A percentile compares a stretch with the other conserved stretches of the same genome.
phyloP scores from a whole-genome alignment of 1,284 basidiomycete species.

The Lignosus rhinocerotis region DNA sequence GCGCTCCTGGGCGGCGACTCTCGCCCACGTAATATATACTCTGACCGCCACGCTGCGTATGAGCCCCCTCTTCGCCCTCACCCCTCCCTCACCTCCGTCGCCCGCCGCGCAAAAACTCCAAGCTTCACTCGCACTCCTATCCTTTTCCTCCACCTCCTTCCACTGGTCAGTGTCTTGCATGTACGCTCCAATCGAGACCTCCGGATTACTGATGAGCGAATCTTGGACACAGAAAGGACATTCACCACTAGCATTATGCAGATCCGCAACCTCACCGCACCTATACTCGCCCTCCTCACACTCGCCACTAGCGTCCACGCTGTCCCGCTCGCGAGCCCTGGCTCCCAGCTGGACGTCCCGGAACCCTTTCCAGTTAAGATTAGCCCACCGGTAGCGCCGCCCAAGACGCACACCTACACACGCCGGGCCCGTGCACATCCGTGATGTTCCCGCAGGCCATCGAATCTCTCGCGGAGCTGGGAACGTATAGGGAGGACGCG shows the following conservation, averaged over 20 bases:
- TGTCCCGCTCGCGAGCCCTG: not conserved
- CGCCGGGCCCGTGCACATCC: not conserved
- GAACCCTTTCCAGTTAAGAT: not conserved
- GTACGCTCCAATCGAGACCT: not conserved
- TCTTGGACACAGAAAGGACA: not conserved
- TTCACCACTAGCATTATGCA: slow-evolving; percentile 24
- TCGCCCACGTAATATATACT: not conserved
- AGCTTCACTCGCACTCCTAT: not conserved
- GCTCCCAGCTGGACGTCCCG: not conserved
- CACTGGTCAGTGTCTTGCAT: not conserved
- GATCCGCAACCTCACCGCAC: not conserved
- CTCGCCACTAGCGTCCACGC: not conserved
- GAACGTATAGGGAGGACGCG: too few relatives aligned
- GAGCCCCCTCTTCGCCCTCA: not conserved
- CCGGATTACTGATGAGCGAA: not conserved
- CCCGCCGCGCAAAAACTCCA: too few relatives aligned
- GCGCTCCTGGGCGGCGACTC: not conserved
- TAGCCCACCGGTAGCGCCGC: not conserved
- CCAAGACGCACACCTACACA: slow-evolving; percentile 1
- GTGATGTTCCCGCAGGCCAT: not conserved
- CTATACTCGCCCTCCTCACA: not conserved
- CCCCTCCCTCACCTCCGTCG: not conserved
- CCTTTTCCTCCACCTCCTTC: not conserved
- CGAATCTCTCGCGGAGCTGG: not conserved
- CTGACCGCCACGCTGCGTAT: not conserved